Evolutionary conservation across 176 grass and related monocot genomes (phyloP).

Genomic region (Eleusine coracana): DNA sequence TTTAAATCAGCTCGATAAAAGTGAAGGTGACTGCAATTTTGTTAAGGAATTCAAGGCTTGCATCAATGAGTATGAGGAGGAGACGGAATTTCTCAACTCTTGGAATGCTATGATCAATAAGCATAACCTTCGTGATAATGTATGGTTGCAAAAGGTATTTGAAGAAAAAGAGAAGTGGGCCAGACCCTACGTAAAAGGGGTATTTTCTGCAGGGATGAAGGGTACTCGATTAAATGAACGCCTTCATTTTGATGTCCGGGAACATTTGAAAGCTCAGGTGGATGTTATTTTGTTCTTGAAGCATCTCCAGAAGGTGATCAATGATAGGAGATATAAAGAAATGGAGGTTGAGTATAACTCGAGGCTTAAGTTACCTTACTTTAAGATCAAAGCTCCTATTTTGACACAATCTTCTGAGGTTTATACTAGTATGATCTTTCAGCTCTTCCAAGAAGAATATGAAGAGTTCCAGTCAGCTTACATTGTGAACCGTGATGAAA

Average conservation of each 20-base stretch:
- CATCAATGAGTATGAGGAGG: constrained; percentile 58
- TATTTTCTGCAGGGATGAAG: constrained; percentile 63
- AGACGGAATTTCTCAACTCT: constrained; percentile 49
- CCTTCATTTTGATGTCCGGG: constrained; percentile 41
- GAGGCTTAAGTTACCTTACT: constrained; percentile 55
- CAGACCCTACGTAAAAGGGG: constrained; percentile 50
- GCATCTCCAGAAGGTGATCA: constrained; percentile 51
- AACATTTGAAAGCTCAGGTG: constrained; percentile 50
- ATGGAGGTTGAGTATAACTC: constrained; percentile 54
- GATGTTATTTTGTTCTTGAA: constrained; percentile 48
- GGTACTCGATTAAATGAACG: constrained; percentile 44
- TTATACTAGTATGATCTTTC: constrained; percentile 64
- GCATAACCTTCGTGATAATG: constrained; percentile 50
- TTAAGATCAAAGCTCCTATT: constrained; percentile 69
- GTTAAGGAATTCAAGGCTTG: constrained; percentile 64
- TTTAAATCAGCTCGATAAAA: constrained; percentile 43
- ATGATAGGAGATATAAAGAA: constrained; percentile 51
- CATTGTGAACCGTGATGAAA: constrained; percentile 55
- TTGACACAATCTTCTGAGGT: constrained; percentile 47
- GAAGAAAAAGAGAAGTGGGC: constrained; percentile 71
- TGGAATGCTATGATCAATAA: constrained; percentile 68
- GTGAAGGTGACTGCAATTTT: constrained; percentile 48
- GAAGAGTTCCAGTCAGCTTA: constrained; percentile 77
- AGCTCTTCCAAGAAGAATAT: constrained; percentile 61
- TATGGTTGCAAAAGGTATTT: constrained; percentile 60